phyloP scores from a whole-genome alignment of 192 early-diverging fungal genomes.

The Coemansia erecta region DNA sequence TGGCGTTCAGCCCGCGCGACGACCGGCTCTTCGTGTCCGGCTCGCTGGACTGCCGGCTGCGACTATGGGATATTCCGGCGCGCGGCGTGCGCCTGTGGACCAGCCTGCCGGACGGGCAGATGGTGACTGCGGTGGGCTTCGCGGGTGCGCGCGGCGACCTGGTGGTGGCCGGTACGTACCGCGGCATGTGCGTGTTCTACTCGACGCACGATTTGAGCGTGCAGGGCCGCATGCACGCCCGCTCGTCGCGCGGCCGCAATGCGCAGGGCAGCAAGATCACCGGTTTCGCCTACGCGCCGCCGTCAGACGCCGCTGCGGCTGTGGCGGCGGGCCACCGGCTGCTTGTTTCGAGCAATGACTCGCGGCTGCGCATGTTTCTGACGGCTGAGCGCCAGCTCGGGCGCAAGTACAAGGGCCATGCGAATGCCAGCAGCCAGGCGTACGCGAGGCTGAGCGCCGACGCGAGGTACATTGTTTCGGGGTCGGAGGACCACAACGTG shows the following conservation, averaged over 20 bases:
- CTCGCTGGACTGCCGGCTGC: conserved; percentile 73
- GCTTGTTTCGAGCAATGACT: conserved; percentile 74
- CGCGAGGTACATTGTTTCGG: conserved; percentile 76
- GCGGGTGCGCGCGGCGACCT: conserved; percentile 64
- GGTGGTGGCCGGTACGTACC: conserved; percentile 73
- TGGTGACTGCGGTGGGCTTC: conserved; percentile 79
- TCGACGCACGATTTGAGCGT: conserved; percentile 74
- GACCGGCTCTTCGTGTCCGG: conserved; percentile 79
- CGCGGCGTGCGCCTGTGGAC: conserved; percentile 79
- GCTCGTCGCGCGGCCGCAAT: conserved; percentile 57
- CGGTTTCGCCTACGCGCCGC: conserved; percentile 61
- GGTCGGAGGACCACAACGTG: conserved; percentile 74
- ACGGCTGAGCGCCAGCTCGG: conserved; percentile 72
- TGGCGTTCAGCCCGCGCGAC: conserved; percentile 81
- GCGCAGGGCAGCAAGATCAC: conserved; percentile 76
- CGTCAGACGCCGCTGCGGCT: too few relatives aligned
- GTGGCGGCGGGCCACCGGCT: conserved; percentile 15
- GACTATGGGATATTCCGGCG: conserved; percentile 80
- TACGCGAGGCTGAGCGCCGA: conserved; percentile 75
- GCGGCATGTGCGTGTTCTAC: conserved; percentile 81
- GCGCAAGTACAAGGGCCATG: conserved; percentile 78
- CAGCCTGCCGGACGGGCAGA: conserved; percentile 61
- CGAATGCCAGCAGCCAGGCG: conserved; percentile 69
- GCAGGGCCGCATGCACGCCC: conserved; percentile 78
- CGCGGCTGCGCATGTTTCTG: conserved; percentile 75